Evolutionary conservation across 2,329 filamentous ascomycete genomes (phyloP).

Genomic region (Furcasterigmium sp.): DNA sequence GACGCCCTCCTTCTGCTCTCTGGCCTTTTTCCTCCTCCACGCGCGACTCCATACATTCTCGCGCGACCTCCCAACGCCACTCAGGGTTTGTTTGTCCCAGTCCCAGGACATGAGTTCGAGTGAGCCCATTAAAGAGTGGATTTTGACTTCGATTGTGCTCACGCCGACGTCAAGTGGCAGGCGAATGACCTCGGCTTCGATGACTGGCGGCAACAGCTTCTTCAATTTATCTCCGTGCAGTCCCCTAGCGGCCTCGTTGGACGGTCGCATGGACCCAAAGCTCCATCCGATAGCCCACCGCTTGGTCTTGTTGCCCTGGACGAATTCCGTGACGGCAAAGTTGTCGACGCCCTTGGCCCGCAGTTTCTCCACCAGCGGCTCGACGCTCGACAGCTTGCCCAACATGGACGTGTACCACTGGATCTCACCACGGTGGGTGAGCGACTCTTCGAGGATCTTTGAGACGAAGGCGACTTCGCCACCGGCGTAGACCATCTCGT

Average conservation of each 20-base stretch:
- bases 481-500: conserved; percentile 81
- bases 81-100: conserved; percentile 49
- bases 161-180: conserved; percentile 39
- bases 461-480: conserved; percentile 73
- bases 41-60: conserved; percentile 75
- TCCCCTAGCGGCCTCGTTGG: conserved; percentile 37
- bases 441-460: conserved; percentile 66
- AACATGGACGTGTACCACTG: conserved; percentile 92
- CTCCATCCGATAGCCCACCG: conserved; percentile 91
- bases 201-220: conserved; percentile 36
- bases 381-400: conserved; percentile 69
- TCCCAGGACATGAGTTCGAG: conserved; percentile 59
- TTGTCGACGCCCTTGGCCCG: conserved; percentile 59
- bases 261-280: conserved; percentile 63
- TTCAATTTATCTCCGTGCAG: conserved; percentile 32
- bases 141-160: conserved; percentile 22
- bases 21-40: conserved; percentile 57
- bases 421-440: conserved; percentile 53
- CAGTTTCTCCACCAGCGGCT: conserved; percentile 55
- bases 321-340: conserved; percentile 75
- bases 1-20: conserved; percentile 10
- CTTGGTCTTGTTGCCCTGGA: conserved; percentile 72
- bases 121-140: conserved; percentile 41
- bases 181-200: conserved; percentile 35
- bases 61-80: conserved; percentile 58